Percentiles rank a stretch among this genome's conserved stretches.
Conservation (phyloP, 2,329 filamentous ascomycete species). For the Aspergillus costaricaensis region DNA sequence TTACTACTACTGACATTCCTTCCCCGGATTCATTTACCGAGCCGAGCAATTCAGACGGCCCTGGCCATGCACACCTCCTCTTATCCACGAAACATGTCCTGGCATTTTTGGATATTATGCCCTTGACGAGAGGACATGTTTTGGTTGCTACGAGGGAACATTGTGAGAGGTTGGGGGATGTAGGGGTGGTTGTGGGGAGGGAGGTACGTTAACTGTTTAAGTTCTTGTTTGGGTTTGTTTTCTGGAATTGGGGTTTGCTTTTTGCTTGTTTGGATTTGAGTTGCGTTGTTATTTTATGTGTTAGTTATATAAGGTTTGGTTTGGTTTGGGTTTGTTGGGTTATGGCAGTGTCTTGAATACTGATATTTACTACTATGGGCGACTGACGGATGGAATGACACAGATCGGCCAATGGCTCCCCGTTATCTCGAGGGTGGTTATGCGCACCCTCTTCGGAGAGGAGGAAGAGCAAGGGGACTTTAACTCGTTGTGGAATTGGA, state of each 20-base stretch:
- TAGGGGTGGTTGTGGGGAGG: conserved; percentile 62
- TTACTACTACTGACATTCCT: background rate
- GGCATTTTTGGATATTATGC: conserved; percentile 92
- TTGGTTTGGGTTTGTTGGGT: background rate
- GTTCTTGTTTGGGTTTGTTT: background rate
- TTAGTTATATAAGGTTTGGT: background rate
- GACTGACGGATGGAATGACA: background rate
- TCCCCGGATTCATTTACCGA: background rate
- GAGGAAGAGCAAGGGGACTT: conserved; percentile 24
- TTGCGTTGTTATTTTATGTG: no score
- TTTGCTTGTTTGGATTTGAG: background rate
- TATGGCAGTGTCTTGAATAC: background rate
- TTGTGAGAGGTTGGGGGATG: conserved; percentile 73
- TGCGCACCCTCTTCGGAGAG: conserved; percentile 63
- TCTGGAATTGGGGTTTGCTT: background rate
- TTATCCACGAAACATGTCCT: conserved; percentile 76
- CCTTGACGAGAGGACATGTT: conserved; percentile 79
- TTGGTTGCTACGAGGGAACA: conserved; percentile 78
- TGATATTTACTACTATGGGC: no score
- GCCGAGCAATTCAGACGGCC: conserved; percentile 3
- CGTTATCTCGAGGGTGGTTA: conserved; percentile 67
- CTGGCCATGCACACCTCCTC: conserved; percentile 56
- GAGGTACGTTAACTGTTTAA: conserved; percentile 60
- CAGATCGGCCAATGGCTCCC: conserved; percentile 51
- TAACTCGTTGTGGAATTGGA: conserved; percentile 80